phyloP scores from a whole-genome alignment of 2,329 filamentous ascomycete species.

The Aspergillus terreus region DNA sequence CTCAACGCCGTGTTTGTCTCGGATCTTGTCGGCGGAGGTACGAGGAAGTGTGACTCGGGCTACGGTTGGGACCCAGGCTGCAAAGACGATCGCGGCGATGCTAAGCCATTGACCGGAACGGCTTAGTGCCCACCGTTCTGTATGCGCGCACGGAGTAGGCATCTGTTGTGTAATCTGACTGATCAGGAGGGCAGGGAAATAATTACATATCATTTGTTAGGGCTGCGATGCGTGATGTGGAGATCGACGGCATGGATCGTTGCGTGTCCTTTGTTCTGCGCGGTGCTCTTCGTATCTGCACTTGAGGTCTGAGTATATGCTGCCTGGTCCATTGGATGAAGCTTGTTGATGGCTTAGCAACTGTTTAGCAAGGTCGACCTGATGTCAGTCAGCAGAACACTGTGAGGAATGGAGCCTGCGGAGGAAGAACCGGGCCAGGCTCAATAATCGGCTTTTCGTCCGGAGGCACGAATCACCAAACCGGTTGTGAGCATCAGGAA shows the following conservation, averaged over 20 bases:
- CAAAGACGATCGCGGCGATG: no score
- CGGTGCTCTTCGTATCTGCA: background rate
- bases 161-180: background rate
- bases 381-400: background rate
- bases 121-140: background rate
- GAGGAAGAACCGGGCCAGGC: background rate
- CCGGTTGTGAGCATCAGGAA: background rate
- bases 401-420: background rate
- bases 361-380: no score
- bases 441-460: background rate
- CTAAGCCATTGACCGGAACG: no score
- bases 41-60: no score
- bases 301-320: background rate
- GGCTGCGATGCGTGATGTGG: constrained; percentile 14
- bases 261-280: background rate
- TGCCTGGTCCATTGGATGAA: background rate
- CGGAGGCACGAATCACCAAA: background rate
- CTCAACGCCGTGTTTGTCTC: no score
- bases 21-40: no score
- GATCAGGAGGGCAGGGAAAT: background rate
- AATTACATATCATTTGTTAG: background rate
- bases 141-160: background rate
- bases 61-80: no score
- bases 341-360: background rate
- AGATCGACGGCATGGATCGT: constrained; percentile 14